These are phyloP conservation scores for Dacryopinax primogenitus DNA, from an alignment of 768 basidiomycete species.

Conservation along the genomic window DNA sequence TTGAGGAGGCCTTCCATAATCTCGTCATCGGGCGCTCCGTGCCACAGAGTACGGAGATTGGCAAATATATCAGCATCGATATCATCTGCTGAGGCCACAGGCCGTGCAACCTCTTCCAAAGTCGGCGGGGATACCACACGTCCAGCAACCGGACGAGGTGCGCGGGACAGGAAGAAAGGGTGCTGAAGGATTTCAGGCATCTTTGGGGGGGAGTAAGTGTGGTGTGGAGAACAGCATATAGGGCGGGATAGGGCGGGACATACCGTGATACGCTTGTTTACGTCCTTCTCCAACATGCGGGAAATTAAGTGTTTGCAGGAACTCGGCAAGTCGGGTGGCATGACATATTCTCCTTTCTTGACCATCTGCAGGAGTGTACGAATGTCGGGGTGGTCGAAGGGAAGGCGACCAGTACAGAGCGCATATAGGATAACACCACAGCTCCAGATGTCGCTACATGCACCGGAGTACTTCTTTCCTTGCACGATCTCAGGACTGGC, in stretches of 20 bases:
- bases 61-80: constrained; percentile 84
- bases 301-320: constrained; percentile 63
- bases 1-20: constrained; percentile 51
- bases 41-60: constrained; percentile 88
- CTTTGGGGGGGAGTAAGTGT: constrained; percentile 14
- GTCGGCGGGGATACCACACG: constrained; percentile 39
- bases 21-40: constrained; percentile 58
- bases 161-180: constrained; percentile 57
- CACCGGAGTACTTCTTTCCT: constrained; percentile 72
- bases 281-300: constrained; percentile 70
- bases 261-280: constrained; percentile 56
- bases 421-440: constrained; percentile 89
- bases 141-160: constrained; percentile 25
- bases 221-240: no score
- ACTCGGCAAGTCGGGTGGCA: constrained; percentile 57
- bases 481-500: constrained; percentile 84
- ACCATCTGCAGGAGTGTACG: constrained; percentile 69
- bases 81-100: constrained; percentile 46
- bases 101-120: constrained; percentile 54
- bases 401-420: constrained; percentile 73
- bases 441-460: constrained; percentile 90
- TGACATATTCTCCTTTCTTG: constrained; percentile 53
- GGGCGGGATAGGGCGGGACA: constrained; percentile 10
- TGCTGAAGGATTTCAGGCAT: constrained; percentile 69
- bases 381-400: constrained; percentile 84